These are phyloP conservation scores for Umbilicaria muhlenbergii DNA, from an alignment of 495 filamentous ascomycete genomes.

Conservation along the genomic window DNA sequence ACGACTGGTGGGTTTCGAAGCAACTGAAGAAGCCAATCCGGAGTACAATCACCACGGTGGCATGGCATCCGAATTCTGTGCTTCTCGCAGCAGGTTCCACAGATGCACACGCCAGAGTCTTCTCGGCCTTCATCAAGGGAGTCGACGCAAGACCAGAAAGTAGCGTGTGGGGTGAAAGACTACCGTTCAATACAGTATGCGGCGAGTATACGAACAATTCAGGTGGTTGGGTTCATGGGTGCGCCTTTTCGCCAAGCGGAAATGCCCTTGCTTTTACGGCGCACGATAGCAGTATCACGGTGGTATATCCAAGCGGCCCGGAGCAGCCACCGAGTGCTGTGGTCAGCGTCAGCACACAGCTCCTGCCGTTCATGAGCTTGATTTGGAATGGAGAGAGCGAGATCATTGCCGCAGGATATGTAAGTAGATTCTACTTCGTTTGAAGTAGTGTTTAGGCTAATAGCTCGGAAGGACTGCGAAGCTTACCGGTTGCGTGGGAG, in stretches of 20 bases:
- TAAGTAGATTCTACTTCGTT: slow-evolving; percentile 18
- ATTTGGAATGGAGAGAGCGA: slow-evolving; percentile 88
- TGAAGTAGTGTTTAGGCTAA: background rate
- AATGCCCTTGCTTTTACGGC: slow-evolving; percentile 80
- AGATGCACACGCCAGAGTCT: slow-evolving; percentile 92
- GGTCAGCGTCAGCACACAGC: slow-evolving; percentile 72
- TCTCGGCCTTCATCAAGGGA: slow-evolving; percentile 92
- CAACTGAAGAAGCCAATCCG: slow-evolving; percentile 97
- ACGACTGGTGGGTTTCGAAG: slow-evolving; percentile 99
- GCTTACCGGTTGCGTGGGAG: slow-evolving; percentile 81
- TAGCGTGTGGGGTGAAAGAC: slow-evolving; percentile 80
- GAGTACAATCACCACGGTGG: slow-evolving; percentile 82
- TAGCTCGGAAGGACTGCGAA: slow-evolving; percentile 56
- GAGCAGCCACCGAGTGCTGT: slow-evolving; percentile 84
- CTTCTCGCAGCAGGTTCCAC: slow-evolving; percentile 87
- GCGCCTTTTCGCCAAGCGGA: slow-evolving; percentile 81
- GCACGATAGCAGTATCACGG: slow-evolving; percentile 89
- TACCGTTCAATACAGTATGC: slow-evolving; percentile 96
- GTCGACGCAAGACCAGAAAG: slow-evolving; percentile 77
- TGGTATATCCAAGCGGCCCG: slow-evolving; percentile 86
- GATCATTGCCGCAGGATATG: slow-evolving; percentile 88
- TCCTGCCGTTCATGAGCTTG: slow-evolving; percentile 78
- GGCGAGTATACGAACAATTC: slow-evolving; percentile 91
- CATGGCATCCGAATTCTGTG: slow-evolving; percentile 95
- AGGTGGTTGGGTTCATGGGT: slow-evolving; percentile 88